Base-by-base conservation (phyloP, 2,329 filamentous ascomycete species). In the Conoideocrella luteorostrata region DNA sequence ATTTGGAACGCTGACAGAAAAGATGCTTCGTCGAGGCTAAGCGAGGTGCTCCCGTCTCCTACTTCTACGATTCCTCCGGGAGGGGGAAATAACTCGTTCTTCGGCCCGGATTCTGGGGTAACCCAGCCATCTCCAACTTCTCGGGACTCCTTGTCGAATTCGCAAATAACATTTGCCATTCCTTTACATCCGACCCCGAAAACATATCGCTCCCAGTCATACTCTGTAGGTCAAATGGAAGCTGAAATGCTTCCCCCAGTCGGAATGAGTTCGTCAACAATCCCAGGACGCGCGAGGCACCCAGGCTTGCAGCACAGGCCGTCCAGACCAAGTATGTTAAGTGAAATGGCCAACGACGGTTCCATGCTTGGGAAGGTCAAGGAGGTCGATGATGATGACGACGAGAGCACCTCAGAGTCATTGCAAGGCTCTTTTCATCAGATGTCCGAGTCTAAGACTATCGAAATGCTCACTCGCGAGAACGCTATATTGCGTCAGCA, bases 201-300 rank as follows among this genome's bases (percentile, higher is more conserved):
- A 64, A 89, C 88, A 1, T 93, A 95, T 56, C 83, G 93, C 34
- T 98, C 93, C 5, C 88, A 96, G 63, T 97, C 93, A 4, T 97
- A 97, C 64, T 97, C 91, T 0, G 91, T 95, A 38, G 90, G 90
- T 4, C 90, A 96, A 60, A 72, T 89, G 48, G 89, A 95, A 42
- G 77, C 82, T 1, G 86, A 91, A 46, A 66, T 66, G 2, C 56
- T 65, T 3, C 55, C 66, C 12, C 56, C 63, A 4, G 53, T 68
- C 21, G 56, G 64, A 3, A 65, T 74, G 60, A 67, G 63, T 44
- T 61, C 72, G 3, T 67, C 75, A 4, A 64, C 75, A 4, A 65
- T 74, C 18, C 61, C 78, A 11, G 69, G 73, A n/a, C 71, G 78
- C 38, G 65, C 72, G 39, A 72, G 76, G 39, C 80, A 84, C 49